Base-by-base conservation (phyloP, 2,329 filamentous ascomycete species). In the Exophiala bonariae region DNA sequence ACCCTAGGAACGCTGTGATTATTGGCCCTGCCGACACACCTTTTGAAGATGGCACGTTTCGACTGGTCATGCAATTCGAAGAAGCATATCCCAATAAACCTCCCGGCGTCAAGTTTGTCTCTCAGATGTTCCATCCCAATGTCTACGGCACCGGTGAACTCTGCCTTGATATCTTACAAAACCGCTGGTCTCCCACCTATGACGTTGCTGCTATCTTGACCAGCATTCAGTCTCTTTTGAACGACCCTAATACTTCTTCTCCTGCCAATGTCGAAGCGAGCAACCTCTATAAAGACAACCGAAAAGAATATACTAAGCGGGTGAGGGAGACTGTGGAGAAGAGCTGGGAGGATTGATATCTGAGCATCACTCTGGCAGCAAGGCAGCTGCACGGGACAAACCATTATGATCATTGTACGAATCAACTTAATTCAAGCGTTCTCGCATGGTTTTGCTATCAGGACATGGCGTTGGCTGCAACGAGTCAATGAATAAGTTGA, bases 71-170 rank as follows among this genome's bases (percentile, higher is more conserved):
- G 92, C 90, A 96, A 66, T 99, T 99, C 61, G 93, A 97, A 66
- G 93, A 99, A 69, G 91, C 96, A 64, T 99, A 99, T 63, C 93
- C 93, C 22, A 99, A 97, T 74, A 97, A 97, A 69, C 93, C 93
- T 4, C 93, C 93, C 0, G 87, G 90, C 26, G 93, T 97, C 72
- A 97, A 97, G 66, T 99, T 99, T 68, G 95, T 99, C 67, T 95
- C 89, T 70, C 84, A 93, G 68, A 99, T 99, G 93, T 99, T 99
- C 70, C 93, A 99, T 63, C 93, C 93, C 14, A 99, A 99, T 65
- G 93, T 99, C 47, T 99, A 99, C 67, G 91, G 88, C 43, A 97
- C 91, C 0, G 93, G 93, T 52, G 93, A 99, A 74, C 79, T 99
- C 41, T 99, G 93, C 65, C 74, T 99, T 58, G 93, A 99, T 65